Evolutionary conservation across 2,329 filamentous ascomycete species (phyloP), one percentile per base, ranked within the genome.

Genomic region (Aspergillus pseudonomiae): DNA sequence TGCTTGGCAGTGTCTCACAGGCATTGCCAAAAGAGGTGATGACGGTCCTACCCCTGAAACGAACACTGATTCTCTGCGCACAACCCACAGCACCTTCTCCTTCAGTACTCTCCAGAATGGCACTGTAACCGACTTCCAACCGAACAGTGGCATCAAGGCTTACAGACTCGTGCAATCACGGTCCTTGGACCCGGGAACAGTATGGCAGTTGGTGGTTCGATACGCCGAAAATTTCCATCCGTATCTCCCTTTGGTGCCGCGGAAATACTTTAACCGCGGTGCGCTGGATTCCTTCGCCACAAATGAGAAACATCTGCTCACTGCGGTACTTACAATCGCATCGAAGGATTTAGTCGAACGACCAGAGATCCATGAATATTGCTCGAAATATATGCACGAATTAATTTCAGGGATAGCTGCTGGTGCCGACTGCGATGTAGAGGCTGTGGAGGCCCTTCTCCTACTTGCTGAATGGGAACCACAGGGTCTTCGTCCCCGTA

Each of bases 381-480:
- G 89, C 71, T 87, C 89, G 24, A 85, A 86, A 61, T 86, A 91
- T 67, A 92, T 91, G 88, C 88, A 91, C 68, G 83, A 83, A 34
- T 79, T 91, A 19, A 86, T 92, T 9, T 89, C 89, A 0, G 84
- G 85, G 39, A 83, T 92, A 21, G 85, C 89, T 24, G 88, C 89
- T 55, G 88, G 89, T 4, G 85, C 86, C 5, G 86, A 89, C 57
- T 88, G 86, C 28, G 88, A 87, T 34, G 88, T 92, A 1, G 89
- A 91, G 65, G 88, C 89, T 1, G 89, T 92, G 0, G 89, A 92
- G 71, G 88, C 89, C 1, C 77, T 92, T 2, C 79, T 92, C 0
- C 79, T 92, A 2, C 83, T 92, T 1, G 89, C 90, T 0, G 89
- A 92, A 71, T 92, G 90, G 90, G 89, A 88, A 7, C 88, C 89